Evolutionary conservation across 2,329 filamentous ascomycete species (phyloP).

Genomic region (Aureobasidium zeae): DNA sequence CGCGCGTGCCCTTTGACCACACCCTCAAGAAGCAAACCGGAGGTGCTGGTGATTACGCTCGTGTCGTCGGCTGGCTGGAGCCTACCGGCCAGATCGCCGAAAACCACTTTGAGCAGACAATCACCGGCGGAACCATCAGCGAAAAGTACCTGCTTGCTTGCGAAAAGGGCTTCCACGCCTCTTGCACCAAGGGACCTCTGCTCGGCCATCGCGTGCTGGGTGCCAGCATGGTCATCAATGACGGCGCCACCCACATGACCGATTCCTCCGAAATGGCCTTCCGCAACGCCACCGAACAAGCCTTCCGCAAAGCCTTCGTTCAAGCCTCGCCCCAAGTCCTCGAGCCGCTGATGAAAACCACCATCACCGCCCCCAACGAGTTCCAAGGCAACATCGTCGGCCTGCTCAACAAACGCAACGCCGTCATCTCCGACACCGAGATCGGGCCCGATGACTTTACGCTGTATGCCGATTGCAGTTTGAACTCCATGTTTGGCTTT

Average conservation of each 20-base stretch:
- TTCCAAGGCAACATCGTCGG: conserved; percentile 96
- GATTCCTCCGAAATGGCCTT: conserved; percentile 97
- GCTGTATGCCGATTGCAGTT: conserved; percentile 77
- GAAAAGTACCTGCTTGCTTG: conserved; percentile 95
- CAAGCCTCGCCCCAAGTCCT: conserved; percentile 74
- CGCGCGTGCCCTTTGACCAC: conserved; percentile 77
- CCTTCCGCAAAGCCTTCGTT: conserved; percentile 88
- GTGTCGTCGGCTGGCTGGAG: conserved; percentile 86
- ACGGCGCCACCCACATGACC: conserved; percentile 93
- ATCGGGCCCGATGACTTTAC: conserved; percentile 91
- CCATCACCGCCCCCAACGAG: conserved; percentile 89
- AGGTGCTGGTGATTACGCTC: conserved; percentile 89
- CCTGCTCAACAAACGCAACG: conserved; percentile 91
- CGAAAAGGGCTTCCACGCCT: conserved; percentile 82
- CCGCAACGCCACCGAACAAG: conserved; percentile 87
- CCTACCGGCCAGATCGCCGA: conserved; percentile 63
- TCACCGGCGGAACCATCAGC: conserved; percentile 80
- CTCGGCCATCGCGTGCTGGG: conserved; percentile 91
- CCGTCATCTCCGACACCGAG: conserved; percentile 90
- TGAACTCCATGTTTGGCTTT: conserved; percentile 98
- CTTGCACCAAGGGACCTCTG: conserved; percentile 78
- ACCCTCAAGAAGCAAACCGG: conserved; percentile 91
- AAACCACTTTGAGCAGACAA: conserved; percentile 79
- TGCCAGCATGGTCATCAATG: conserved; percentile 82
- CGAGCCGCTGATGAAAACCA: conserved; percentile 97